phyloP scores from a whole-genome alignment of 2,329 filamentous ascomycete species.

The Paecilomyces niveus region DNA sequence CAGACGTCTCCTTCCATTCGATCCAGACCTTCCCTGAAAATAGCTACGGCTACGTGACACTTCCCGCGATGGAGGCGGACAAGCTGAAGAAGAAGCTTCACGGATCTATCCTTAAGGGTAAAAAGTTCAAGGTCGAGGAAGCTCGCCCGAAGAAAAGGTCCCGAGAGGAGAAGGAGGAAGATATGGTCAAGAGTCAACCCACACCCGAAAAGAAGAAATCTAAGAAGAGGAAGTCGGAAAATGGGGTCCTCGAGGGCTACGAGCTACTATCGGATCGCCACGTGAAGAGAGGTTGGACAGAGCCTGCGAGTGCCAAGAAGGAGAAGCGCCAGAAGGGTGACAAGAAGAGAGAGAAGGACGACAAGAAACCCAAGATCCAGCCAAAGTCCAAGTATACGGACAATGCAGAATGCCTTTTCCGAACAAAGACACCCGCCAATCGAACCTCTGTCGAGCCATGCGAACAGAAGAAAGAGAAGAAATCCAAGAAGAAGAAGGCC shows the following conservation, averaged over 20 bases:
- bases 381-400: constrained; percentile 73
- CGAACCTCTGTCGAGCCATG: constrained; percentile 21
- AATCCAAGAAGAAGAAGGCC: constrained; percentile 55
- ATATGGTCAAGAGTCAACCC: constrained; percentile 24
- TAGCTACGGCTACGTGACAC: constrained; percentile 81
- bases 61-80: constrained; percentile 76
- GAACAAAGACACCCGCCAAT: constrained; percentile 65
- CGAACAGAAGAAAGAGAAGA: constrained; percentile 34
- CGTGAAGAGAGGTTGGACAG: constrained; percentile 86
- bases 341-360: constrained; percentile 47
- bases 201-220: constrained; percentile 35
- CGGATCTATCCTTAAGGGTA: constrained; percentile 74
- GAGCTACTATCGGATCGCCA: constrained; percentile 67
- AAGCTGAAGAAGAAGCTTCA: constrained; percentile 87
- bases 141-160: constrained; percentile 60
- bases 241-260: constrained; percentile 57
- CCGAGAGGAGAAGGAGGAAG: constrained; percentile 31
- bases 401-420: constrained; percentile 75
- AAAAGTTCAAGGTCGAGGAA: constrained; percentile 76
- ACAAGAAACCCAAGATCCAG: constrained; percentile 51
- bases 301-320: constrained; percentile 47
- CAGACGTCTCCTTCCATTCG: constrained; percentile 80
- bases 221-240: constrained; percentile 48
- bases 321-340: constrained; percentile 39
- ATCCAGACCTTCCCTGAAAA: constrained; percentile 84